Evolutionary conservation across 257 asterid genomes (phyloP).

Genomic region (Solanum ahanhuiri): DNA sequence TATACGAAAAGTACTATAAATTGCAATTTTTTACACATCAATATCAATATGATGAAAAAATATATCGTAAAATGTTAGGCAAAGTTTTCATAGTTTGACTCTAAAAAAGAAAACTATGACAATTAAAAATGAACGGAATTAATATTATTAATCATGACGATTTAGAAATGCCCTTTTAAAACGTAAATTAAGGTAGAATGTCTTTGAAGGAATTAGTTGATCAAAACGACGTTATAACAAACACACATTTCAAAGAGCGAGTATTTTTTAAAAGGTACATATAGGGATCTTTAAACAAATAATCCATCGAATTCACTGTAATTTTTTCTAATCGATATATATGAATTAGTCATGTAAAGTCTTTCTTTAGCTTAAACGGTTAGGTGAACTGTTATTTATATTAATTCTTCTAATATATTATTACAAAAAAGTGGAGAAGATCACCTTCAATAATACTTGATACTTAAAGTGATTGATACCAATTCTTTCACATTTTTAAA

Average conservation of each 20-base stretch:
- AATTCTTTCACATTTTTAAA: not conserved
- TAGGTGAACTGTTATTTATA: too few relatives aligned
- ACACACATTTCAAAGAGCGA: not conserved
- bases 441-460: not conserved
- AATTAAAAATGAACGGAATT: too few relatives aligned
- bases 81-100: too few relatives aligned
- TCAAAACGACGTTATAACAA: conserved; percentile 7
- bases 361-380: not conserved
- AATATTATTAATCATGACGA: not conserved
- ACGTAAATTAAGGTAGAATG: conserved; percentile 2
- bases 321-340: too few relatives aligned
- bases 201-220: conserved; percentile 2
- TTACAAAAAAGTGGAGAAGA: not conserved
- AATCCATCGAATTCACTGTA: too few relatives aligned
- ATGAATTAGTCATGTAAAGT: too few relatives aligned
- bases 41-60: too few relatives aligned
- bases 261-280: not conserved
- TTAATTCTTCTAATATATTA: not conserved
- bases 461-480: not conserved
- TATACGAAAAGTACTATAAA: too few relatives aligned
- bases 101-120: too few relatives aligned
- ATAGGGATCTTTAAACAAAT: too few relatives aligned
- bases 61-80: too few relatives aligned
- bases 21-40: too few relatives aligned
- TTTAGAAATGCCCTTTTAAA: not conserved